Conservation (phyloP, 2,329 filamentous ascomycete species). For the Trichoderma sp. region DNA sequence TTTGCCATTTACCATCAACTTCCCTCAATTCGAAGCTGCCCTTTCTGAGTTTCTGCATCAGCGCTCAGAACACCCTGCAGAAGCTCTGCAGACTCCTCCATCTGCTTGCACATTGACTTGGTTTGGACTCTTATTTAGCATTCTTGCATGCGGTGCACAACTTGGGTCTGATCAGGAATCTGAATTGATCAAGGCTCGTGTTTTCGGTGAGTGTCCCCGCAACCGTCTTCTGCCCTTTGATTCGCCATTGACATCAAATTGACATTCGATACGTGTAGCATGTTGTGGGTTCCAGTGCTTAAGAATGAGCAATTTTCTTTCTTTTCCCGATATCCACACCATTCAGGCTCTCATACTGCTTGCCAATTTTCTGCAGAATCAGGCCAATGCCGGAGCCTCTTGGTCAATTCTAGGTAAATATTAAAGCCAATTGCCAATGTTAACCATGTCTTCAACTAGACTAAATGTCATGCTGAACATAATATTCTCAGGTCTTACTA, state of each 20-base stretch:
- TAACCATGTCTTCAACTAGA: not conserved
- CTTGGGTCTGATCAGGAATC: not conserved
- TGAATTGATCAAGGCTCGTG: not conserved
- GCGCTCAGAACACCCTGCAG: not conserved
- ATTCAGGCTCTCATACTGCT: slow-evolving; percentile 5
- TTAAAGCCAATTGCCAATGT: not conserved
- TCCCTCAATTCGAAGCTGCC: not conserved
- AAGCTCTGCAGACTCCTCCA: not conserved
- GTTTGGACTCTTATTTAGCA: not conserved
- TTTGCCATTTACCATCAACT: not conserved
- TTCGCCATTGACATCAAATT: not conserved
- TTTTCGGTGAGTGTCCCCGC: not conserved
- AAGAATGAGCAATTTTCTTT: not conserved
- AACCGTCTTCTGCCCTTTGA: not conserved
- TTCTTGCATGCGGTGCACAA: not conserved
- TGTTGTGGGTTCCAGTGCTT: slow-evolving; percentile 1
- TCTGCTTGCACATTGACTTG: not conserved
- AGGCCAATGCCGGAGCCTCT: not conserved
- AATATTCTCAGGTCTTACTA: not conserved
- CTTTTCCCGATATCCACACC: not conserved
- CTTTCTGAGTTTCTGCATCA: not conserved
- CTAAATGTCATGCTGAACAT: not conserved
- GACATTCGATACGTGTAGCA: not conserved
- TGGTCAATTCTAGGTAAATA: slow-evolving; percentile 4
- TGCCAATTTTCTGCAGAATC: not conserved